Conservation (phyloP, 2,329 filamentous ascomycete genomes). For the Calonectria montana region DNA sequence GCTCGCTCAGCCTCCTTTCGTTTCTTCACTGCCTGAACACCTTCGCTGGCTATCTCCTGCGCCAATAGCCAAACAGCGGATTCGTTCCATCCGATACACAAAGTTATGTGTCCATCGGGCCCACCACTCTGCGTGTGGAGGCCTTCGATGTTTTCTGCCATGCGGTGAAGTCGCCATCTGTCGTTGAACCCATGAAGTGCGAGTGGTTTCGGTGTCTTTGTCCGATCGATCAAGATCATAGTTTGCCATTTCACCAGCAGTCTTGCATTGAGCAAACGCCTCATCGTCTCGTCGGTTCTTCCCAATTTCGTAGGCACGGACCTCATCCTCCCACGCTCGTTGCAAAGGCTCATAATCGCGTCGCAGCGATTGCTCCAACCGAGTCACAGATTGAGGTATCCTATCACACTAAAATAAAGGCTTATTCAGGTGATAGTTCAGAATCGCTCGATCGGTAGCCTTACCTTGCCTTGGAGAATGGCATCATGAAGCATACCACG, state of each 20-base stretch:
- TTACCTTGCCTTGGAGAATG: not conserved
- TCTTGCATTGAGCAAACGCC: constrained; percentile 6
- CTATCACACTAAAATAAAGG: not conserved
- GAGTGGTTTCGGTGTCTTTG: constrained; percentile 6
- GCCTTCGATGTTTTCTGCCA: not conserved
- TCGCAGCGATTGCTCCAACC: constrained; percentile 5
- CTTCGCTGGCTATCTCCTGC: not conserved
- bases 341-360: constrained; percentile 19
- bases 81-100: constrained; percentile 17
- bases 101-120: not conserved
- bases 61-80: not conserved
- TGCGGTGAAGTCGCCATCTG: not conserved
- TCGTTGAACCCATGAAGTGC: not conserved
- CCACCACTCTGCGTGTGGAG: not conserved
- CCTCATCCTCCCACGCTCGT: not conserved
- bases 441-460: not conserved
- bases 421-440: not conserved
- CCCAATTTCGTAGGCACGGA: not conserved
- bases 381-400: not conserved
- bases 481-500: not conserved
- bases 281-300: constrained; percentile 9
- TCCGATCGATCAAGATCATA: not conserved
- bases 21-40: not conserved
- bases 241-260: constrained; percentile 5
- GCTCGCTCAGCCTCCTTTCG: not conserved